Evolutionary conservation across 2,329 filamentous ascomycete species (phyloP), one percentile per base, ranked within the genome.

Genomic region (Tetracladium maxilliforme): DNA sequence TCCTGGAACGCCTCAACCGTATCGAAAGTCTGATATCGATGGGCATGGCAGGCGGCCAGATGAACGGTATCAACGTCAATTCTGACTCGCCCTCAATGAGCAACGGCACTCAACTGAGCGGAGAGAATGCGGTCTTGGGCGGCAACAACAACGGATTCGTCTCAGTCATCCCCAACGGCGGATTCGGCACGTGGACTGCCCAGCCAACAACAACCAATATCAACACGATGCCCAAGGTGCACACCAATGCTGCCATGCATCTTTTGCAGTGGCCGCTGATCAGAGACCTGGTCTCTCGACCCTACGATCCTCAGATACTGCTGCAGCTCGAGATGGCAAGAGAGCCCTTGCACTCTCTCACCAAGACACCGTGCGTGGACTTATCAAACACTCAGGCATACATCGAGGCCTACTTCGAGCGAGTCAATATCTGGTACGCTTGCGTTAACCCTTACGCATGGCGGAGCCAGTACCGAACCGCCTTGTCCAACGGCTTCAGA

Each of bases 401-500:
- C 44, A 75, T 82, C 20, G 71, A 79, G 41, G 74, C 80, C 2
- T 87, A 82, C 47, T 90, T 87, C 41, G 72, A 78, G 30, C 64
- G 75, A 21, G 81, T 84, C 31, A 87, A 87, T 35, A 64, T 84
- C 4, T 87, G 81, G 76, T 87, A 87, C 40, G 80, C 81, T 7
- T 83, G 78, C 38, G 78, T 90, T 17, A 86, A 84, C 43, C 80
- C 80, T 2, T 80, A 80, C 45, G 79, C 72, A 2, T 90, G 81
- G 80, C 61, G 67, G 21, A 70, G 63, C 31, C 75, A 83, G 43
- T 86, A 86, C 43, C 69, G 73, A 15, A 76, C 65, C 5, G 81
- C 81, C 0, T 60, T 84, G 6, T 76, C 76, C 3, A 76, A 76
- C 35, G 73, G 76, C 2, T 86, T 87, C 37, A 66, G 75, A 19